Evolutionary conservation across 805 yeast genomes (phyloP), one percentile per base, ranked within the genome.

Genomic region (Candida anglica): DNA sequence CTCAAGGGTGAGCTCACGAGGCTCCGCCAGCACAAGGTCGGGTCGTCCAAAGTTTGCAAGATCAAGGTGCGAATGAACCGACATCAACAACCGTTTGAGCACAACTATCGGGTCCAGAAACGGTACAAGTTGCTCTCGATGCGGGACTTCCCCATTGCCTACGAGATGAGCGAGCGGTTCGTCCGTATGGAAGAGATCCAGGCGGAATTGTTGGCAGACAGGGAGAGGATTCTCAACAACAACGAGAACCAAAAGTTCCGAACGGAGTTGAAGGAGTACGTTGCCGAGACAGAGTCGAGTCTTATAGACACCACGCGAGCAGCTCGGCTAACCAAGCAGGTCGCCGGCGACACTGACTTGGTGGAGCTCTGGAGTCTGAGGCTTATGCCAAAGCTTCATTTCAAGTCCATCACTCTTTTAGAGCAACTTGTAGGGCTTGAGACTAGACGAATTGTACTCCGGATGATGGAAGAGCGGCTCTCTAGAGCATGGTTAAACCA

Each of bases 111-210:
- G 27, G 30, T 41, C 15, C 33, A 28, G 22, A 44, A 42, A 17
- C 26, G 29, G 1, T 42, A 41, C 21, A 38, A 41, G 15, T 44
- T 71, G 19, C 36, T 64, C 3, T 44, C 53, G 10, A 71, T 73
- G 45, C 52, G 56, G 19, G 71, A 73, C 9, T 52, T 78, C 7
- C 83, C 84, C 1, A 60, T 63, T 3, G 73, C 79, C 1, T 53
- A 60, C 38, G 85, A 79, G 43, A 61, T 78, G 60, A 69, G 72
- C 39, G 62, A 61, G 6, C 50, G 49, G 14, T 69, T 61, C 36
- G 45, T 71, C 1, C 47, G 52, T 5, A 47, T 70, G 40, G 85
- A 79, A 42, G 72, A 73, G 20, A 42, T 43, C 2, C 66, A 67
- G 30, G 52, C 64, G 31, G 41, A 42, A 9, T 25, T 41, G 27